phyloP scores from a whole-genome alignment of 139 green algal genomes.

The Gonium pectorale region DNA sequence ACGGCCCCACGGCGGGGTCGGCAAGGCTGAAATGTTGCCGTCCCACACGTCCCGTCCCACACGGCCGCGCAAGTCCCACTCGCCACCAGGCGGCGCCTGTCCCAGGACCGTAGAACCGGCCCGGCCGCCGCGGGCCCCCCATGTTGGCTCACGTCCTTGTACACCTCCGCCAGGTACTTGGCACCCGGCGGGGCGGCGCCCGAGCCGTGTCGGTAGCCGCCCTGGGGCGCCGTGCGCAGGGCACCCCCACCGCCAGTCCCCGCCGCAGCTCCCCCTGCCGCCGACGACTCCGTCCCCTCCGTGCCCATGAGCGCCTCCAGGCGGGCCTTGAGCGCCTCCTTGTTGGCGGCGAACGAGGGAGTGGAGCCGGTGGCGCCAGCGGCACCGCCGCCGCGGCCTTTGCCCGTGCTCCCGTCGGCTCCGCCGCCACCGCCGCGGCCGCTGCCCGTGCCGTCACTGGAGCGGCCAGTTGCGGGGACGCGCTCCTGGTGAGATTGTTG shows the following conservation, averaged over 20 bases:
- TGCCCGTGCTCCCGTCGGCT: too few species aligned
- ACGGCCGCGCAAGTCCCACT: too few species aligned
- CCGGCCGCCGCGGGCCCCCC: too few species aligned
- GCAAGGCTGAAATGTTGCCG: too few species aligned
- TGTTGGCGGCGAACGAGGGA: not conserved
- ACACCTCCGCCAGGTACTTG: slow-evolving; percentile 17
- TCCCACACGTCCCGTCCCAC: too few species aligned
- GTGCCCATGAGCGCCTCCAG: not conserved
- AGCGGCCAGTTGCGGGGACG: not conserved
- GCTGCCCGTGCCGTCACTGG: not conserved
- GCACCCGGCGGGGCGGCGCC: too few species aligned
- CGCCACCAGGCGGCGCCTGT: too few species aligned
- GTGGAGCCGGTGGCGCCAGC: not conserved
- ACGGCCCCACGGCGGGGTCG: too few species aligned
- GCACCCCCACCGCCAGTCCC: not conserved
- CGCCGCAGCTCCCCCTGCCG: not conserved
- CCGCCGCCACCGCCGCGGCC: not conserved
- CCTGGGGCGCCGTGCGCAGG: not conserved
- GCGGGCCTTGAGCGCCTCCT: slow-evolving; percentile 16
- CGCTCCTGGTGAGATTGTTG: not conserved
- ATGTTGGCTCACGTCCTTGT: slow-evolving; percentile 46
- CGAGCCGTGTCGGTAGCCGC: too few species aligned
- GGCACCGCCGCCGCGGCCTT: not conserved
- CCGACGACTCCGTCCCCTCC: not conserved
- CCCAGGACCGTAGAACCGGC: too few species aligned